Evolutionary conservation across 2,329 filamentous ascomycete species (phyloP).

Genomic region (Ophiostoma fasciatum): DNA sequence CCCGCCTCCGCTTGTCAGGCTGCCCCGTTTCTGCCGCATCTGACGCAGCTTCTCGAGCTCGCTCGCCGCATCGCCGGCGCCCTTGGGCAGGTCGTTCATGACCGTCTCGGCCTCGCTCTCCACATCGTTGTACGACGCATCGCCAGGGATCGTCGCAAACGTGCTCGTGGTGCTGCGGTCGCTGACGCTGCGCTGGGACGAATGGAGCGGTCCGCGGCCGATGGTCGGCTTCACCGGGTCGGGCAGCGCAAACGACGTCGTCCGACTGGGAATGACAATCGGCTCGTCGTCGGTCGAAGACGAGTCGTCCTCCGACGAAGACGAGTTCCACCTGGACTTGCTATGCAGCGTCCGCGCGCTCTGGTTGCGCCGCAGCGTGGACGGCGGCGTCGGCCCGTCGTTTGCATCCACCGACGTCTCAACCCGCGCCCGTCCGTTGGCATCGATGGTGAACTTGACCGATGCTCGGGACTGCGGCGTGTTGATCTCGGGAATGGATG

Average conservation of each 20-base stretch:
- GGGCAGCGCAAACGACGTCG: slow-evolving; percentile 41
- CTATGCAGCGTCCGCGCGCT: slow-evolving; percentile 13
- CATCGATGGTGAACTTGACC: slow-evolving; percentile 48
- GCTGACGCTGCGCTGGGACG: slow-evolving; percentile 30
- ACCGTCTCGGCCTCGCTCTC: slow-evolving; percentile 48
- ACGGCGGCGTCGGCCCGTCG: slow-evolving; percentile 14
- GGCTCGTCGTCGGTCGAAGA: slow-evolving; percentile 50
- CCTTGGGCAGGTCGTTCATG: slow-evolving; percentile 27
- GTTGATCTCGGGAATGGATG: slow-evolving; percentile 39
- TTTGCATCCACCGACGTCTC: slow-evolving; percentile 33
- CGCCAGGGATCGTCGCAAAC: slow-evolving; percentile 18
- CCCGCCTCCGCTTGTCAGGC: slow-evolving; percentile 6
- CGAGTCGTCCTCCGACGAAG: slow-evolving; percentile 30
- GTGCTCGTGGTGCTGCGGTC: slow-evolving; percentile 31
- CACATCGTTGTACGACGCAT: slow-evolving; percentile 19
- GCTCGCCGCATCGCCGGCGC: slow-evolving; percentile 39
- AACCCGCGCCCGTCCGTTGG: slow-evolving; percentile 42
- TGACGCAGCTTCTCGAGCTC: slow-evolving; percentile 45
- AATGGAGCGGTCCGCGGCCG: slow-evolving; percentile 29
- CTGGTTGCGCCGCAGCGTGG: slow-evolving; percentile 9
- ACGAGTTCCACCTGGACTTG: slow-evolving; percentile 26
- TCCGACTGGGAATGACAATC: slow-evolving; percentile 48
- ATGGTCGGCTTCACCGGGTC: slow-evolving; percentile 34
- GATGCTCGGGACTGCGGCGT: slow-evolving; percentile 33
- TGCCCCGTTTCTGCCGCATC: slow-evolving; percentile 25